Conservation (phyloP, 2,329 filamentous ascomycete genomes). For the Apiospora phragmitis region DNA sequence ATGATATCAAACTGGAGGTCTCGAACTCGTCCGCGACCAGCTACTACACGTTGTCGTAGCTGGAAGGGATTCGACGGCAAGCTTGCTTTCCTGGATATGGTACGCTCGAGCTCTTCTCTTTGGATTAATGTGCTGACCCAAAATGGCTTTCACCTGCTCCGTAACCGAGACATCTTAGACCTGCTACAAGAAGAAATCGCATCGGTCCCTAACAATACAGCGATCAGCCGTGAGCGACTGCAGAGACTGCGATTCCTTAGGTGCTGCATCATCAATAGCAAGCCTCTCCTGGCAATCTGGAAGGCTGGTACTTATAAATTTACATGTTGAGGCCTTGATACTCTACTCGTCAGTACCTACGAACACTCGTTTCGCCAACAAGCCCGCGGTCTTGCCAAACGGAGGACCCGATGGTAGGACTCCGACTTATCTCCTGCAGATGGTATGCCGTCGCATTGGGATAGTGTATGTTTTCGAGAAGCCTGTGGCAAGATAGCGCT, state of each 20-base stretch:
- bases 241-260: background rate
- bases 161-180: background rate
- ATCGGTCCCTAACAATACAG: background rate
- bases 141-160: background rate
- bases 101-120: no score
- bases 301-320: no score
- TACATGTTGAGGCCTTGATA: background rate
- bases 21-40: background rate
- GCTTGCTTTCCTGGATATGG: no score
- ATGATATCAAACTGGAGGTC: background rate
- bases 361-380: no score
- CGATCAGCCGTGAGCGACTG: background rate
- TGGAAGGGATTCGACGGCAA: background rate
- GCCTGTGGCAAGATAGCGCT: no score
- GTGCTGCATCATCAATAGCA: background rate
- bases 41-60: background rate
- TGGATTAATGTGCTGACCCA: no score
- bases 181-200: background rate
- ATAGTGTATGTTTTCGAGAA: no score
- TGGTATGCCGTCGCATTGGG: background rate
- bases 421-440: background rate
- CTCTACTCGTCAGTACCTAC: no score
- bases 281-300: no score
- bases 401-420: no score
- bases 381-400: no score